Evolutionary conservation across 495 filamentous ascomycete genomes (phyloP), one percentile per base, ranked within the genome.

Genomic region (Aspergillus hancockii): DNA sequence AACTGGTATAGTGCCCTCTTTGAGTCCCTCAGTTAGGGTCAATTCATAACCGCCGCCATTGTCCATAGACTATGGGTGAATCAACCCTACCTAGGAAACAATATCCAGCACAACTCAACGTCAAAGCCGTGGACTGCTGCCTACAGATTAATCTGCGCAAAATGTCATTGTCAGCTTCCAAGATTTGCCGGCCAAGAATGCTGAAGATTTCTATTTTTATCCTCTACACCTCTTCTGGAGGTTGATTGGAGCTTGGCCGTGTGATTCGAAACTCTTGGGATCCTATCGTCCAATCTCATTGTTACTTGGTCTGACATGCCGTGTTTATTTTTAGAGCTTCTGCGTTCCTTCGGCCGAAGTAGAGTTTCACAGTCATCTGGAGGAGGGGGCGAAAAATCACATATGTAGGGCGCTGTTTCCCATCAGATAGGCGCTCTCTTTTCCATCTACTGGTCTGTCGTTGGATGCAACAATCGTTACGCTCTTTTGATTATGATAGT

Each of bases 271-370:
- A 47, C 43, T 47, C 19, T 47, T 47, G 16, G 43, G 16, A 16
- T 18, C 43, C 10, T 47, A 7, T 47, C 21, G 18, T 47, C 43
- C 43, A 47, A 23, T 47, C 19, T 47, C 19, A 10, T 19, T 16
- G 41, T 45, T n/a, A 45, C 41, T 18, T 45, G 41, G n/a, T 19
- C 23, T n/a, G 43, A 16, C 8, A 6, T 45, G 19, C 16, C 19
- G 43, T 22, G 43, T 22, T 47, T 47, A 47, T 47, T 47, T 23
- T 47, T 47, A 47, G n/a, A n/a, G 43, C 4, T 3, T 47, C 38
- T 16, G 19, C 3, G 19, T 23, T 47, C 43, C 43, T 47, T 22
- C 43, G 43, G 43, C n/a, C 40, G 40, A 43, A 43, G 13, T 36
- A 10, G 10, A 41, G 38, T 41, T 41, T 41, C 16, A 6, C 1